Evolutionary conservation across 345 rosid species (phyloP).

Genomic region (Carallia pectinifolia): DNA sequence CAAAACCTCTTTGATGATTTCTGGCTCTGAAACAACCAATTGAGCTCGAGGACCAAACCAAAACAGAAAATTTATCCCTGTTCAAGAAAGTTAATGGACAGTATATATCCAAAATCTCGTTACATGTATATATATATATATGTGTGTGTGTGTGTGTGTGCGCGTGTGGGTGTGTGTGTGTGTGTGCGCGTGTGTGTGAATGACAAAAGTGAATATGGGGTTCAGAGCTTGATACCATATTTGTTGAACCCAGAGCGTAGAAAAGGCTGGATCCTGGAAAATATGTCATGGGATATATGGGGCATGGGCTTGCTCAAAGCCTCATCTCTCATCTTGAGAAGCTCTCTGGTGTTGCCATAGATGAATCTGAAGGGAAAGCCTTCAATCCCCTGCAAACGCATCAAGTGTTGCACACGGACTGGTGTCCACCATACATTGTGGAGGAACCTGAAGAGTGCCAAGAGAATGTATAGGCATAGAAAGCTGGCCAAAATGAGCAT

Average conservation of each 20-base stretch:
- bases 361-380: slow-evolving; percentile 41
- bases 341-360: slow-evolving; percentile 38
- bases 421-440: slow-evolving; percentile 28
- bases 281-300: not conserved
- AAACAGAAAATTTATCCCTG: slow-evolving; percentile 31
- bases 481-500: not conserved
- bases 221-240: not conserved
- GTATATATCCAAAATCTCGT: no score
- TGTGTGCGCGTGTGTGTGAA: not conserved
- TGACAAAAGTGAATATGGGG: not conserved
- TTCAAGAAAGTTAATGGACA: not conserved
- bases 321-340: slow-evolving; percentile 18
- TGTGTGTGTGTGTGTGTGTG: no score
- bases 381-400: slow-evolving; percentile 23
- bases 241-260: not conserved
- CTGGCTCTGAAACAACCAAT: slow-evolving; percentile 37
- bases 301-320: not conserved
- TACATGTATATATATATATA: no score
- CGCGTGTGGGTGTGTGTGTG: no score
- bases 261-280: not conserved
- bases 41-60: slow-evolving; percentile 43
- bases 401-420: slow-evolving; percentile 4
- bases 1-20: slow-evolving; percentile 41
- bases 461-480: not conserved
- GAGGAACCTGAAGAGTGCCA: slow-evolving; percentile 11